Evolutionary conservation across 495 filamentous ascomycete species (phyloP), one percentile per base, ranked within the genome.

Genomic region (Penicillium steckii): DNA sequence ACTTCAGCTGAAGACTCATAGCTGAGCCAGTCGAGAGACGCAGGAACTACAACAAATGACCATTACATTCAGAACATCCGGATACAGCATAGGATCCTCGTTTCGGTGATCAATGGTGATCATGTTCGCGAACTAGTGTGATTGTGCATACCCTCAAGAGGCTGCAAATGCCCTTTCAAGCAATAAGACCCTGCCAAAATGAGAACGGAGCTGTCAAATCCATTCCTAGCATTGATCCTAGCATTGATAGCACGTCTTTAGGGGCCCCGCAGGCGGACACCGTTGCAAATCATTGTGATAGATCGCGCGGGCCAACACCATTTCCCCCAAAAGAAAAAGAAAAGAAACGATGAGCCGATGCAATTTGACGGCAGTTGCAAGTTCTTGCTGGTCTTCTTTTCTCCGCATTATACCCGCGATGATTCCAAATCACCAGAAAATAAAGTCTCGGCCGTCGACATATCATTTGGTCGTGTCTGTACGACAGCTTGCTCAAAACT

Each of bases 231-330:
- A 18, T 47, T 26, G 37, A 46, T 47, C 47, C 19, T 43, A n/a
- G n/a, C n/a, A n/a, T n/a, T n/a, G n/a, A n/a, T n/a, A n/a, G n/a
- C n/a, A n/a, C n/a, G n/a, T n/a, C n/a, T n/a, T n/a, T n/a, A 23
- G 32, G 30, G 9, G 19, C 9, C 0, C 19, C 38, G 47, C 43
- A 50, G 47, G 33, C 35, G 26, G 44, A n/a, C 45, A 41, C 61
- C 61, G 55, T 65, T 65, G 55, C 32, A 65, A 56, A 59, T 55
- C 52, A 55, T 62, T 53, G 47, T 53, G 62, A 65, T 59, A 59
- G 47, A 62, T 62, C 62, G n/a, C 41, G 32, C n/a, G 24, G 33
- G 2, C 3, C 18, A n/a, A 25, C 19, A 26, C 42, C 10, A 29
- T 17, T 8, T n/a, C n/a, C n/a, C n/a, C n/a, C n/a, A n/a, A n/a